A percentile compares a stretch with the other conserved stretches of the same genome.
Conservation (phyloP, 495 filamentous ascomycete genomes). For the Annulohypoxylon nitens region DNA sequence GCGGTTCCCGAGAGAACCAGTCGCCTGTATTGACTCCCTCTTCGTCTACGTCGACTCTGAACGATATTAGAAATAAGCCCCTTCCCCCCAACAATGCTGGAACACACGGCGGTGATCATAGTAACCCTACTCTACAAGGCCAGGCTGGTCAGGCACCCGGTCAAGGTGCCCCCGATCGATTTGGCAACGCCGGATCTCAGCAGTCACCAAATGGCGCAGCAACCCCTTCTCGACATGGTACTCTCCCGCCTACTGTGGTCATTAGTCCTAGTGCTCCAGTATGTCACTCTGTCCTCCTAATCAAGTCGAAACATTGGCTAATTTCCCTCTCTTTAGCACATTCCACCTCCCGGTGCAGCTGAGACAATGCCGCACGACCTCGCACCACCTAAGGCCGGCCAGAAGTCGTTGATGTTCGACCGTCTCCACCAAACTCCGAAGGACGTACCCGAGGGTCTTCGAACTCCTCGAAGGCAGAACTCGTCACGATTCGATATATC, state of each 20-base stretch:
- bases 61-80: slow-evolving; percentile 86
- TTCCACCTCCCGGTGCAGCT: slow-evolving; percentile 90
- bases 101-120: slow-evolving; percentile 62
- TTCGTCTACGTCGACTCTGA: slow-evolving; percentile 88
- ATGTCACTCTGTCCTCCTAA: slow-evolving; percentile 58
- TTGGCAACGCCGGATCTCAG: slow-evolving; percentile 54
- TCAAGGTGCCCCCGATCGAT: slow-evolving; percentile 59
- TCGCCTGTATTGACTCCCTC: slow-evolving; percentile 76
- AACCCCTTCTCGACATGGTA: slow-evolving; percentile 77
- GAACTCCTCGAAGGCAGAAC: slow-evolving; percentile 95
- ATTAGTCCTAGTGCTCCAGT: slow-evolving; percentile 96
- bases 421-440: slow-evolving; percentile 93
- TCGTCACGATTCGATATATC: slow-evolving; percentile 99
- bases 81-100: slow-evolving; percentile 76
- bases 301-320: slow-evolving; percentile 15
- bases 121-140: slow-evolving; percentile 58
- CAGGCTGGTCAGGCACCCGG: slow-evolving; percentile 48
- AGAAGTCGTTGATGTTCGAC: slow-evolving; percentile 91
- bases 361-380: slow-evolving; percentile 99
- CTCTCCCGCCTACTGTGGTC: slow-evolving; percentile 88
- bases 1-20: slow-evolving; percentile 66
- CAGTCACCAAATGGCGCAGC: slow-evolving; percentile 70
- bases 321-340: slow-evolving; percentile 72
- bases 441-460: slow-evolving; percentile 92
- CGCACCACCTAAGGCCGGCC: slow-evolving; percentile 86